phyloP scores from a whole-genome alignment of 352 stramenopile genomes.

The Pythium volutum region DNA sequence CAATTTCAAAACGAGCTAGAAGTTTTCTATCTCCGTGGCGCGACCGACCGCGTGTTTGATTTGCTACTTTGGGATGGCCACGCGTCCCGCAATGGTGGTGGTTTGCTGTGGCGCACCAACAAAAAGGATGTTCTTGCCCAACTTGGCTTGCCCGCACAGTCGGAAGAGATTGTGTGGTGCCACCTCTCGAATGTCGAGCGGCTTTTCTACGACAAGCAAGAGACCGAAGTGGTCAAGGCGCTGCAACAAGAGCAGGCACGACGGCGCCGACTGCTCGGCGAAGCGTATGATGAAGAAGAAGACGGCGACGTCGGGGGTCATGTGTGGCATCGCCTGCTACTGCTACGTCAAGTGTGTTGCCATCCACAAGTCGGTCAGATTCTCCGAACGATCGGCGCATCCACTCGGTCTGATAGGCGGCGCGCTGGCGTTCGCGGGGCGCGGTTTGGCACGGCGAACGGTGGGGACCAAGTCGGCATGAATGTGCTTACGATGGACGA shows the following conservation, averaged over 20 bases:
- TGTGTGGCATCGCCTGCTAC: conserved; percentile 70
- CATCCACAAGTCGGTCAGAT: conserved; percentile 86
- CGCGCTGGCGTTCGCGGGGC: background rate
- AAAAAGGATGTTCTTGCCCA: conserved; percentile 75
- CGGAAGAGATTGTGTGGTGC: conserved; percentile 57
- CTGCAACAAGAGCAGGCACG: conserved; percentile 34
- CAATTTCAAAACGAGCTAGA: conserved; percentile 41
- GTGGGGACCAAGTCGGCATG: background rate
- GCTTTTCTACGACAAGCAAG: conserved; percentile 74
- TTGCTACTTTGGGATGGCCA: conserved; percentile 38
- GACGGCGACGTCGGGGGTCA: conserved; percentile 29
- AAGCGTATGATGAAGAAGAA: conserved; percentile 2
- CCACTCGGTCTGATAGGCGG: conserved; percentile 1
- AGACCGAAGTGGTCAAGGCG: conserved; percentile 42
- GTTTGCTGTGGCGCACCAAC: conserved; percentile 71
- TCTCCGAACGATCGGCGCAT: conserved; percentile 17
- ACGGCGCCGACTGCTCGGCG: conserved; percentile 21
- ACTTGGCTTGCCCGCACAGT: conserved; percentile 55
- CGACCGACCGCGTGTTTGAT: conserved; percentile 43
- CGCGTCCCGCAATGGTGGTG: conserved; percentile 22
- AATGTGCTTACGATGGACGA: conserved; percentile 77
- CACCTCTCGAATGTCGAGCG: conserved; percentile 71
- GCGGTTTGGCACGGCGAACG: background rate
- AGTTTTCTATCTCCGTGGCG: conserved; percentile 34
- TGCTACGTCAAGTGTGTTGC: conserved; percentile 89